A percentile compares a stretch with the other conserved stretches of the same genome.
Conservation (phyloP, 768 basidiomycete species). For the Mycena vitilis region DNA sequence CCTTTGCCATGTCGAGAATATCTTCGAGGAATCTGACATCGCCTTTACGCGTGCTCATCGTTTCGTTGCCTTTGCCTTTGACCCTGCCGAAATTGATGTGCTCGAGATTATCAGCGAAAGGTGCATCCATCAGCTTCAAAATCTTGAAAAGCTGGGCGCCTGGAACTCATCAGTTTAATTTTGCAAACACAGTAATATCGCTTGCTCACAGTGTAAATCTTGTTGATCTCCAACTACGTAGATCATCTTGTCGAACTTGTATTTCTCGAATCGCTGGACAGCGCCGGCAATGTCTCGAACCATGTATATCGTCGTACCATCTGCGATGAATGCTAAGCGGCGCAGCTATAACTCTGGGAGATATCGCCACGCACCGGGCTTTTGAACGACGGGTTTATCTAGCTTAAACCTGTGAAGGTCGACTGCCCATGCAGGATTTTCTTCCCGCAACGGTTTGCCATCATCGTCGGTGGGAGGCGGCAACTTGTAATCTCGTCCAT, state of each 20-base stretch:
- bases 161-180: not conserved
- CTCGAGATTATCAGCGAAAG: slow-evolving; percentile 1
- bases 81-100: slow-evolving; percentile 12
- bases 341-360: not conserved
- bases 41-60: slow-evolving; percentile 9
- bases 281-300: slow-evolving; percentile 83
- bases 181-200: not conserved
- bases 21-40: slow-evolving; percentile 10
- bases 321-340: slow-evolving; percentile 34
- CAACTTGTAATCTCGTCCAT: not conserved
- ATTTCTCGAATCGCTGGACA: slow-evolving; percentile 74
- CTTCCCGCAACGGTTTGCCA: not conserved
- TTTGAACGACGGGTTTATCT: slow-evolving; percentile 52
- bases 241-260: slow-evolving; percentile 76
- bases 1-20: not conserved
- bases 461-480: slow-evolving; percentile 3
- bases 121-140: not conserved
- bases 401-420: slow-evolving; percentile 39
- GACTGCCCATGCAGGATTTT: slow-evolving; percentile 12
- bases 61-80: not conserved
- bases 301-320: slow-evolving; percentile 64
- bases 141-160: slow-evolving; percentile 17
- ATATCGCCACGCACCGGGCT: slow-evolving; percentile 36
- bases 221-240: slow-evolving; percentile 54
- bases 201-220: slow-evolving; percentile 2